Evolutionary conservation across 1,139 yeast species (phyloP).

Genomic region (Geotrichum siamense): DNA sequence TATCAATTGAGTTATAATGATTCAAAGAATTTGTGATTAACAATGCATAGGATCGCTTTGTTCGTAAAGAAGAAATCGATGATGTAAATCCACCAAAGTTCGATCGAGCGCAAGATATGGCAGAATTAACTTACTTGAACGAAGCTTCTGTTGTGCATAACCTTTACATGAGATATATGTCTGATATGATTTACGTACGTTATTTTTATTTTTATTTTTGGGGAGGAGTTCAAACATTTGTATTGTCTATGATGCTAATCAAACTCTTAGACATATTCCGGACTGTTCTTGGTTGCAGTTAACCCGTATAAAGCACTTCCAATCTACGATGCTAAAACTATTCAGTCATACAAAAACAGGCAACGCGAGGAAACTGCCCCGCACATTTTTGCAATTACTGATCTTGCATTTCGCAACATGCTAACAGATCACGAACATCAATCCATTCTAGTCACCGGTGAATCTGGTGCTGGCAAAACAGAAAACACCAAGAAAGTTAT

Average conservation of each 20-base stretch:
- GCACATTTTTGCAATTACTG: slow-evolving; percentile 88
- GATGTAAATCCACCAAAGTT: slow-evolving; percentile 82
- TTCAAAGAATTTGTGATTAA: slow-evolving; percentile 8
- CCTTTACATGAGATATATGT: slow-evolving; percentile 63
- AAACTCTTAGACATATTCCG: slow-evolving; percentile 56
- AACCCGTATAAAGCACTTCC: slow-evolving; percentile 78
- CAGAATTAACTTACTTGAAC: slow-evolving; percentile 85
- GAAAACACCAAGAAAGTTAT: slow-evolving; percentile 95
- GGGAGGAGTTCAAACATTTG: too few species aligned
- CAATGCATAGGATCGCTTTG: slow-evolving; percentile 35
- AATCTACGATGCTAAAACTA: slow-evolving; percentile 57
- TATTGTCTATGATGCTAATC: too few species aligned
- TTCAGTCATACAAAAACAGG: slow-evolving; percentile 47
- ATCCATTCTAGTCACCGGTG: slow-evolving; percentile 92
- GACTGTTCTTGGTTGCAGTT: slow-evolving; percentile 88
- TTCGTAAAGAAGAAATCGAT: slow-evolving; percentile 46
- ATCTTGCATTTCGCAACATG: slow-evolving; percentile 74
- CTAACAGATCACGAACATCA: slow-evolving; percentile 68
- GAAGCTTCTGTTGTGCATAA: slow-evolving; percentile 92
- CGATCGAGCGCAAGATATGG: slow-evolving; percentile 91
- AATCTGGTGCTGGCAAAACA: slow-evolving; percentile 97
- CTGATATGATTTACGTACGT: slow-evolving; percentile 60
- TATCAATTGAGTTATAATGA: slow-evolving; percentile 14
- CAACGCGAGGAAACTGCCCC: slow-evolving; percentile 50
- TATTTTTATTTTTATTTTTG: too few species aligned